A percentile compares a stretch with the other conserved stretches of the same genome.
Evolutionary conservation across 2,329 filamentous ascomycete genomes (phyloP).

Genomic region (Aspergillus luchuensis): DNA sequence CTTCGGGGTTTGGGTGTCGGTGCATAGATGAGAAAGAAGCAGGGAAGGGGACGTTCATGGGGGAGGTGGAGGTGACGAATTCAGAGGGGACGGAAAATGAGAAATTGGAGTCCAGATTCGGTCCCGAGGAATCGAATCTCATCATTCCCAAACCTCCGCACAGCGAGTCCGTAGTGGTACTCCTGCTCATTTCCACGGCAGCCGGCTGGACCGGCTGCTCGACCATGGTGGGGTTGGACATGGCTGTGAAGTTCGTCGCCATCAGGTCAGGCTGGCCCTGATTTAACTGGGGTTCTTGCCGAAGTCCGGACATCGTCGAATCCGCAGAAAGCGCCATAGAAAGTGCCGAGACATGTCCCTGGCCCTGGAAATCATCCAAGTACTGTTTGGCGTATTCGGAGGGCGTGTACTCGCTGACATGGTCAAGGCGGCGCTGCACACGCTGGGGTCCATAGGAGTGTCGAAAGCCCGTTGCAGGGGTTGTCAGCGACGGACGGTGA

Average conservation of each 20-base stretch:
- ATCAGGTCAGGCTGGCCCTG: slow-evolving; percentile 22
- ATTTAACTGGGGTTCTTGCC: slow-evolving; percentile 20
- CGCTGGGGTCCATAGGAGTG: slow-evolving; percentile 35
- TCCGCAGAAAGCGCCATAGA: slow-evolving; percentile 29
- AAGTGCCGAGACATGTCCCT: slow-evolving; percentile 25
- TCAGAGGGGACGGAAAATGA: slow-evolving; percentile 33
- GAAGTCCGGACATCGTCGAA: slow-evolving; percentile 28
- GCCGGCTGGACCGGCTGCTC: slow-evolving; percentile 32
- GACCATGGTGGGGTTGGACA: slow-evolving; percentile 18
- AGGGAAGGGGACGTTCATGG: slow-evolving; percentile 33
- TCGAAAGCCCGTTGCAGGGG: slow-evolving; percentile 31
- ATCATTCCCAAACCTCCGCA: slow-evolving; percentile 48
- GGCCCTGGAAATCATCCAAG: slow-evolving; percentile 34
- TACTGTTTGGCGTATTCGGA: slow-evolving; percentile 44
- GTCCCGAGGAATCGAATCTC: slow-evolving; percentile 45
- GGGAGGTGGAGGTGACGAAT: slow-evolving; percentile 31
- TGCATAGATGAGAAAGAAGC: slow-evolving; percentile 25
- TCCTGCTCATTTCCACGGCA: slow-evolving; percentile 48
- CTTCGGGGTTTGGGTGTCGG: slow-evolving; percentile 23
- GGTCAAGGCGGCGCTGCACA: slow-evolving; percentile 33
- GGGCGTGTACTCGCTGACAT: slow-evolving; percentile 47
- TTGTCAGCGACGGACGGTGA: slow-evolving; percentile 29
- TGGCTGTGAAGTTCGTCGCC: slow-evolving; percentile 6
- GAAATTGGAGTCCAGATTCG: slow-evolving; percentile 37
- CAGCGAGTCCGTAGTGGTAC: slow-evolving; percentile 48